Evolutionary conservation across 192 early-diverging fungal genomes (phyloP), one percentile per base, ranked within the genome.

Genomic region (Mortierella hygrophila): DNA sequence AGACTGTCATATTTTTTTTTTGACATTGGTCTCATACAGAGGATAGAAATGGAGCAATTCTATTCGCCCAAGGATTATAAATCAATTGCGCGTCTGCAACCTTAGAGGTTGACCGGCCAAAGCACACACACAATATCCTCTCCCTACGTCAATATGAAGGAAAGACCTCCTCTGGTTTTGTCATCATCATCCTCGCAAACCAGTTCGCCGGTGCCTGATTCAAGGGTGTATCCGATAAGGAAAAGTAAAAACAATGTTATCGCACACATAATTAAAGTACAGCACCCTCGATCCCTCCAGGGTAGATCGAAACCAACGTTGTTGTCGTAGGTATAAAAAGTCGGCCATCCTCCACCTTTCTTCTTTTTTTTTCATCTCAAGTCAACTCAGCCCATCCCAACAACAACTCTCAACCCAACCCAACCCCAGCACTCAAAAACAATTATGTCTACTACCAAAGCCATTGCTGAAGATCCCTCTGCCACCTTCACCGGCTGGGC

Each of bases 401-500:
- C 47, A 52, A 21, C 49, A 52, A 20, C 49, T 52, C 49, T 52
- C 49, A 52, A 52, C 18, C 49, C n/a, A 65, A 65, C 26, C 8
- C 60, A 13, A 26, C n/a, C 60, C 26, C 11, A 65, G 35, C 29
- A 29, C 60, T 29, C n/a, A 65, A 65, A 63, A 65, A 60, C 55
- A 60, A 65, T 2, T 29, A 65, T 65, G 60, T 32, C 60, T 65
- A 29, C 26, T 29, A 6, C 60, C 29, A 65, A 65, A 65, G 60
- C n/a, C 10, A 79, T 88, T 44, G 75, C 93, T 41, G 93, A 94
- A 78, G 82, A 78, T 16, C 76, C 86, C 29, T 90, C 94, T 68
- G 94, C 89, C 65, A 91, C 93, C 1, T 82, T 74, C 41, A 82
- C 85, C 55, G 89, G 88, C 74, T 92, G 89, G 79, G 85, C 85